phyloP scores from a whole-genome alignment of 1,284 basidiomycete species.

The Chondrostereum purpureum region DNA sequence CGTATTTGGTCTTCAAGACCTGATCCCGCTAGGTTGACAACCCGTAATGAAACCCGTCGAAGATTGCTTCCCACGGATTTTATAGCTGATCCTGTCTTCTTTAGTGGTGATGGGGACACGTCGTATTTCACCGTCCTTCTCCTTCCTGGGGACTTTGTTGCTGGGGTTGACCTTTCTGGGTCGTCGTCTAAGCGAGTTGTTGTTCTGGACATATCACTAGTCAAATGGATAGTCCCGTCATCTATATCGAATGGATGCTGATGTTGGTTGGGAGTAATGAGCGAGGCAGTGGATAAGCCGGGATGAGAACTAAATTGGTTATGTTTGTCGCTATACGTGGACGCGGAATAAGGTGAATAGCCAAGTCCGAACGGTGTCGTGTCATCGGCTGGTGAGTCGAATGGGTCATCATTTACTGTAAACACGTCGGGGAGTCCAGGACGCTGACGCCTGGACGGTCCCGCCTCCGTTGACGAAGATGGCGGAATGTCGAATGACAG shows the following conservation, averaged over 20 bases:
- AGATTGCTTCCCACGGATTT: constrained; percentile 54
- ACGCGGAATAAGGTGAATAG: not conserved
- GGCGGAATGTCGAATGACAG: constrained; percentile 27
- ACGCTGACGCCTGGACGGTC: constrained; percentile 15
- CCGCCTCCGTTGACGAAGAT: constrained; percentile 15
- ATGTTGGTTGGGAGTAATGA: constrained; percentile 13
- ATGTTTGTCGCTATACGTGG: not conserved
- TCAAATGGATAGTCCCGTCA: constrained; percentile 51
- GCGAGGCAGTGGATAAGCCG: constrained; percentile 15
- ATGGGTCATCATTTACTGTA: constrained; percentile 36
- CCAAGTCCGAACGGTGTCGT: not conserved
- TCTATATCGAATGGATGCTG: constrained; percentile 29
- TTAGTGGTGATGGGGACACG: constrained; percentile 45
- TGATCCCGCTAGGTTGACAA: constrained; percentile 74
- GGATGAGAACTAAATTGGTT: constrained; percentile 10
- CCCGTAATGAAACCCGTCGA: constrained; percentile 70
- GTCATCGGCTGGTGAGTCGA: constrained; percentile 34
- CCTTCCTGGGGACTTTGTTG: constrained; percentile 31
- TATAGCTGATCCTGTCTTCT: constrained; percentile 51
- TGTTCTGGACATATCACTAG: constrained; percentile 38
- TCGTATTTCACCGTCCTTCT: constrained; percentile 45
- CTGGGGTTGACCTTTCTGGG: constrained; percentile 15
- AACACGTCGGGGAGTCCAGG: no score
- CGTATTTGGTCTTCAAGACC: constrained; percentile 54
- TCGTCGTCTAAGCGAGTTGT: not conserved